Conservation (phyloP, 345 rosid species). For the Corymbia maculata region DNA sequence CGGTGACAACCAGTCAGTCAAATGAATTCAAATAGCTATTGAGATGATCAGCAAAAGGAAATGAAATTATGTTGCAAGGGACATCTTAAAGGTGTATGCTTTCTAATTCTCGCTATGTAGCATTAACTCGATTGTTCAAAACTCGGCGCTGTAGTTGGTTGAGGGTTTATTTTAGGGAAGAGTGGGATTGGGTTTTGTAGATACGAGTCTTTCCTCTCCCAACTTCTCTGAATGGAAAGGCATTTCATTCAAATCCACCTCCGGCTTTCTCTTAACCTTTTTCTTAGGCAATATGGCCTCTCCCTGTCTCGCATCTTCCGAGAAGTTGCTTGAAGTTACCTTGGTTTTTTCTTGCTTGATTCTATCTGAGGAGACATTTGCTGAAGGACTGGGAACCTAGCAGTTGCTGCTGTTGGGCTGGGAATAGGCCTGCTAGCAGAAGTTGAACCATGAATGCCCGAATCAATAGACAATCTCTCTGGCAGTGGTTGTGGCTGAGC, state of each 20-base stretch:
- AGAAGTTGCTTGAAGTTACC: slow-evolving; percentile 26
- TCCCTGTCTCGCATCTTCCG: slow-evolving; percentile 30
- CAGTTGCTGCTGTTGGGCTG: slow-evolving; percentile 17
- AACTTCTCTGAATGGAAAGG: slow-evolving; percentile 2
- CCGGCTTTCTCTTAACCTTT: slow-evolving; percentile 52
- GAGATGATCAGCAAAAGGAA: not conserved
- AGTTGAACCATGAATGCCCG: slow-evolving; percentile 21
- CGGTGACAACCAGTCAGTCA: not conserved
- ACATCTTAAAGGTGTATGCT: not conserved
- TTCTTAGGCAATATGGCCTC: slow-evolving; percentile 32
- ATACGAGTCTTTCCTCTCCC: slow-evolving; percentile 25
- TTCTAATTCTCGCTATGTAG: not conserved
- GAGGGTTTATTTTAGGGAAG: slow-evolving; percentile 24
- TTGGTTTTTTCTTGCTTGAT: slow-evolving; percentile 46
- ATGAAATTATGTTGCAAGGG: not conserved
- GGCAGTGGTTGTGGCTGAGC: slow-evolving; percentile 25
- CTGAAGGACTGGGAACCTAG: slow-evolving; percentile 26
- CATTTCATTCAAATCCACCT: slow-evolving; percentile 32
- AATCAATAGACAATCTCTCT: slow-evolving; percentile 24
- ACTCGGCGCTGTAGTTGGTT: slow-evolving; percentile 20
- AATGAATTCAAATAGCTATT: not conserved
- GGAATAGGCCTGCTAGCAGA: slow-evolving; percentile 18
- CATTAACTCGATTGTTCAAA: slow-evolving; percentile 39
- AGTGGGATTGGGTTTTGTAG: slow-evolving; percentile 15
- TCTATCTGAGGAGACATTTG: slow-evolving; percentile 27